A percentile compares a stretch with the other conserved stretches of the same genome.
phyloP scores from a whole-genome alignment of 2,329 filamentous ascomycete genomes.

The Talaromyces sp. region DNA sequence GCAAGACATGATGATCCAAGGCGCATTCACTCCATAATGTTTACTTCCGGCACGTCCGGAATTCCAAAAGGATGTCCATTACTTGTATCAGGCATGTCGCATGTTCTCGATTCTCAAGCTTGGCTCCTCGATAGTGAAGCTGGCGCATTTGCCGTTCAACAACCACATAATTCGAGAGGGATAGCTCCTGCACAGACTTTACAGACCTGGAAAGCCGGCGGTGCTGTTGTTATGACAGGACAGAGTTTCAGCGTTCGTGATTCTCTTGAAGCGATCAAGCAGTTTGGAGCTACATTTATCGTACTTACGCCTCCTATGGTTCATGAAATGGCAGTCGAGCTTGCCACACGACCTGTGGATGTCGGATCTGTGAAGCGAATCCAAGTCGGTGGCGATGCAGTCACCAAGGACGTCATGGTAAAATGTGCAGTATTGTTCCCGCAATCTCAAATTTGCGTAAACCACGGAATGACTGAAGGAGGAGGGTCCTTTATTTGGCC shows the following conservation, averaged over 20 bases:
- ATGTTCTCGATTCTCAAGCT: not conserved
- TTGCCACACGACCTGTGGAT: not conserved
- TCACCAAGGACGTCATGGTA: not conserved
- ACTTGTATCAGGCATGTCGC: not conserved
- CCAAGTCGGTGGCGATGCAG: not conserved
- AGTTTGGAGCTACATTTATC: not conserved
- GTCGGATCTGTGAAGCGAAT: not conserved
- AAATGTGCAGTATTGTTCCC: not conserved
- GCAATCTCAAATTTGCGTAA: not conserved
- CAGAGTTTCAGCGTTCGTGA: not conserved
- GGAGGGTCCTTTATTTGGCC: not conserved
- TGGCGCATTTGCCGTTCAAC: not conserved
- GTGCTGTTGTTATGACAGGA: not conserved
- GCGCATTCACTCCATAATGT: not conserved
- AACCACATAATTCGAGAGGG: not conserved
- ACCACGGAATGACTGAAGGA: not conserved
- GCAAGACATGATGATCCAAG: not conserved
- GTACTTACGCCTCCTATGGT: not conserved
- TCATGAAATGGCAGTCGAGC: not conserved
- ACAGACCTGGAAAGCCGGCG: not conserved
- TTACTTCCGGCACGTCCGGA: not conserved
- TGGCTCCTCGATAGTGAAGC: not conserved
- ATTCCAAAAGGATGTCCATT: not conserved
- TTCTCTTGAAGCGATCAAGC: not conserved
- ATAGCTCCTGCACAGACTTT: not conserved